A percentile compares a stretch with the other conserved stretches of the same genome.
Evolutionary conservation across 805 yeast genomes (phyloP).

Genomic region (Spencermartinsiella europaea): DNA sequence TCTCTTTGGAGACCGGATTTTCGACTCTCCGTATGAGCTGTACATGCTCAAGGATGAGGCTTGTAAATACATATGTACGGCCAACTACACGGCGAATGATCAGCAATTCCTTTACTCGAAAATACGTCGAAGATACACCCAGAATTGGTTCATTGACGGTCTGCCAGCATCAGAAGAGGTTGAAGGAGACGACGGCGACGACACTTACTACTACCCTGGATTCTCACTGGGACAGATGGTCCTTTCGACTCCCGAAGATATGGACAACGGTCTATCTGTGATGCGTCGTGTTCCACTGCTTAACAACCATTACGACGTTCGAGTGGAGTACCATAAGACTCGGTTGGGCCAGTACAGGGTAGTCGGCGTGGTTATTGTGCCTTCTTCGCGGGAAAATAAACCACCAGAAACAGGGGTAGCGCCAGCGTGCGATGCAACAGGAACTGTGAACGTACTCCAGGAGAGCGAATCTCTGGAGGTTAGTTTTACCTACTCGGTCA

Average conservation of each 20-base stretch:
- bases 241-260: conserved; percentile 50
- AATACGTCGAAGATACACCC: conserved; percentile 75
- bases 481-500: conserved; percentile 79
- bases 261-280: conserved; percentile 23
- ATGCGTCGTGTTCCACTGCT: conserved; percentile 47
- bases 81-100: conserved; percentile 57
- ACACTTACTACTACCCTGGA: conserved; percentile 71
- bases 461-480: conserved; percentile 61
- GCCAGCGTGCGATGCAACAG: conserved; percentile 24
- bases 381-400: conserved; percentile 51
- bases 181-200: conserved; percentile 43
- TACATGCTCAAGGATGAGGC: conserved; percentile 66
- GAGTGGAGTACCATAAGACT: conserved; percentile 77
- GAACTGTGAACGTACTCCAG: too few relatives aligned
- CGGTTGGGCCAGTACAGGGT: conserved; percentile 67
- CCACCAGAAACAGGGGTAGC: conserved; percentile 27
- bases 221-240: conserved; percentile 72
- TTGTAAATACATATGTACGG: conserved; percentile 65
- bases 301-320: conserved; percentile 75
- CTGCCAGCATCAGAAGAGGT: conserved; percentile 74
- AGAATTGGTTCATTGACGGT: conserved; percentile 94
- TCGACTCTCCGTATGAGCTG: conserved; percentile 82
- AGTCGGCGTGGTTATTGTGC: conserved; percentile 81
- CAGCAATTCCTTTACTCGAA: conserved; percentile 70
- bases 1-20: conserved; percentile 92